Evolutionary conservation across 495 filamentous ascomycete genomes (phyloP).

Genomic region (Penicillium mononematosum): DNA sequence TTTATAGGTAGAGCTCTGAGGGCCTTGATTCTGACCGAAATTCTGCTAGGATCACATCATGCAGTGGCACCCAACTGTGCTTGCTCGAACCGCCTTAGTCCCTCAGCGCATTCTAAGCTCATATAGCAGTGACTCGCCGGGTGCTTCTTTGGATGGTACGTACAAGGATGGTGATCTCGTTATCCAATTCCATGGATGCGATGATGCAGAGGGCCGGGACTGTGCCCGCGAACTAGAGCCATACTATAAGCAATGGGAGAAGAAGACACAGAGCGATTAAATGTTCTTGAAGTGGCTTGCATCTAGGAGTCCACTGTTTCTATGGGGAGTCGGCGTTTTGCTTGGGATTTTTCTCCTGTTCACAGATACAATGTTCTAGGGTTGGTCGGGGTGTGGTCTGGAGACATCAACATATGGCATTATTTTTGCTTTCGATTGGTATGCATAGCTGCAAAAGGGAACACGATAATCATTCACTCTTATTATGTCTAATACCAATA

Average conservation of each 20-base stretch:
- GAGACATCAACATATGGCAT: constrained; percentile 21
- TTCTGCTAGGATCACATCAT: constrained; percentile 75
- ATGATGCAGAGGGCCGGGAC: constrained; percentile 46
- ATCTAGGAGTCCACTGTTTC: neutral
- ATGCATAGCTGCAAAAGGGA: constrained; percentile 17
- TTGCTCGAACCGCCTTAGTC: constrained; percentile 81
- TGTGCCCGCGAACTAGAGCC: constrained; percentile 70
- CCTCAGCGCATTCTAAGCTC: constrained; percentile 80
- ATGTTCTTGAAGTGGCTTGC: neutral
- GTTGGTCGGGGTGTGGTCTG: neutral
- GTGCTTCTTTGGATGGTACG: constrained; percentile 44
- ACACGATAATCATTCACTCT: constrained; percentile 19
- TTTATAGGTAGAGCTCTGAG: neutral
- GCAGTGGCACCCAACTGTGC: constrained; percentile 98
- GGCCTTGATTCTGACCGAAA: constrained; percentile 1
- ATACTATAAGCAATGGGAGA: constrained; percentile 51
- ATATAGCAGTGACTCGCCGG: constrained; percentile 57
- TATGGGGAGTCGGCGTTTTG: constrained; percentile 10
- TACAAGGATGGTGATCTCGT: constrained; percentile 82
- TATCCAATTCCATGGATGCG: constrained; percentile 71
- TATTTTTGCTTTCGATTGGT: constrained; percentile 11
- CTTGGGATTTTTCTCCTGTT: neutral
- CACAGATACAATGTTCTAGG: constrained; percentile 6
- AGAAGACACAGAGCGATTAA: constrained; percentile 28
- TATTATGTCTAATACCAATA: constrained; percentile 22